These are phyloP conservation scores for Bolboschoenoplectus hybrid DNA, from an alignment of 202 grass and related monocot genomes.

Conservation along the genomic window DNA sequence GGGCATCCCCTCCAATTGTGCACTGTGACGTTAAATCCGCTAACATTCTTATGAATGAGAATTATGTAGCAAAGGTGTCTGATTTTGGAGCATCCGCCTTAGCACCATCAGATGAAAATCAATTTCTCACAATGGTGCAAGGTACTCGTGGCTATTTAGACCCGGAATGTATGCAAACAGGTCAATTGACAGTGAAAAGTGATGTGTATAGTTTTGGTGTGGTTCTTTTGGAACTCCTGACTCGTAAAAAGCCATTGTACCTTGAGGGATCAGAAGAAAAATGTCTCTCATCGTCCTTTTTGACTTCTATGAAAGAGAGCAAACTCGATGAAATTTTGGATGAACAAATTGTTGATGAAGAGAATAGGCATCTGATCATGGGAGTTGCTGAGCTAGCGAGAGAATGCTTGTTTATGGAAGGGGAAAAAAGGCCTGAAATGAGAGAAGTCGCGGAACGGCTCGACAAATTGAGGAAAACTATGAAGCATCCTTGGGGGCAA, in stretches of 20 bases:
- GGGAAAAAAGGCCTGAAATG: conserved; percentile 54
- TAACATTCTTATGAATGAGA: conserved; percentile 57
- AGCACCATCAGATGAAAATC: conserved; percentile 29
- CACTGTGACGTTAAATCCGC: conserved; percentile 62
- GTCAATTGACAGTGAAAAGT: conserved; percentile 55
- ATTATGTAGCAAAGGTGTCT: conserved; percentile 60
- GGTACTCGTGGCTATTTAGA: conserved; percentile 61
- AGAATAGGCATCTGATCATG: conserved; percentile 38
- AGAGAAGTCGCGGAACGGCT: conserved; percentile 35
- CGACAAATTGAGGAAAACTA: conserved; percentile 39
- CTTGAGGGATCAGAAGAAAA: conserved; percentile 32
- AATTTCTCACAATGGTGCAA: conserved; percentile 56
- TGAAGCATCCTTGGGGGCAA: conserved; percentile 48
- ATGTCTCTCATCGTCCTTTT: conserved; percentile 34
- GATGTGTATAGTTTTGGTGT: conserved; percentile 61
- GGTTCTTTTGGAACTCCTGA: conserved; percentile 51
- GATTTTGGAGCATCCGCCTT: conserved; percentile 62
- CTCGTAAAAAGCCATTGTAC: conserved; percentile 40
- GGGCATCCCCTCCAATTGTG: conserved; percentile 48
- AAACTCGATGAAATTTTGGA: conserved; percentile 38
- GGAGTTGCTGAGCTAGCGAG: conserved; percentile 50
- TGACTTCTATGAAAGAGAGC: conserved; percentile 47
- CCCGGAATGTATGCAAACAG: conserved; percentile 58
- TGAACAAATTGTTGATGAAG: conserved; percentile 40
- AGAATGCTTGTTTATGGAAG: conserved; percentile 54